Percentiles rank a stretch among this genome's conserved stretches.
phyloP scores from a whole-genome alignment of 805 yeast genomes.

The Nakazawaea wickerhamii region DNA sequence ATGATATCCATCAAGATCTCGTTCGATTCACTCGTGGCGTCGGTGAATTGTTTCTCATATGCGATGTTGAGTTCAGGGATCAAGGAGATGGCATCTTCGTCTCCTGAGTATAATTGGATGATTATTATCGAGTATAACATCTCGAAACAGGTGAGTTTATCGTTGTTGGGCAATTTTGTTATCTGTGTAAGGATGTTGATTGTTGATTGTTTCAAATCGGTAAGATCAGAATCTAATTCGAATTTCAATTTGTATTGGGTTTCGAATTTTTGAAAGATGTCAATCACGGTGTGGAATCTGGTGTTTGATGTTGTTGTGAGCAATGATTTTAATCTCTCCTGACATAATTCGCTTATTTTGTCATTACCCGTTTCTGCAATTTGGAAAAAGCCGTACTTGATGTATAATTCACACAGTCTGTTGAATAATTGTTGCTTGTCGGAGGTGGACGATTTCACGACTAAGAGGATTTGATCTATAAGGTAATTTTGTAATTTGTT shows the following conservation, averaged over 20 bases:
- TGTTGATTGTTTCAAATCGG: slow-evolving; percentile 41
- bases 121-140: slow-evolving; percentile 70
- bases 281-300: slow-evolving; percentile 13
- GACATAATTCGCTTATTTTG: slow-evolving; percentile 38
- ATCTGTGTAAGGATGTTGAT: slow-evolving; percentile 42
- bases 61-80: slow-evolving; percentile 67
- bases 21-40: slow-evolving; percentile 29
- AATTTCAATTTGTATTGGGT: slow-evolving; percentile 16
- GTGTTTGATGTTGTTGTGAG: slow-evolving; percentile 33
- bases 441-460: slow-evolving; percentile 4
- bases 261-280: slow-evolving; percentile 16
- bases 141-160: slow-evolving; percentile 53
- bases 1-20: slow-evolving; percentile 41
- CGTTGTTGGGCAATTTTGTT: slow-evolving; percentile 18
- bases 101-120: slow-evolving; percentile 73
- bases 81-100: slow-evolving; percentile 67
- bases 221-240: slow-evolving; percentile 56
- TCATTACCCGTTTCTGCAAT: slow-evolving; percentile 17
- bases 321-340: slow-evolving; percentile 64
- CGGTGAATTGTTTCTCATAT: slow-evolving; percentile 38
- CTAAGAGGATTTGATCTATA: slow-evolving; percentile 7
- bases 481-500: slow-evolving; percentile 2
- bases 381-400: slow-evolving; percentile 32
- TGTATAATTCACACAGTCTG: slow-evolving; percentile 5
- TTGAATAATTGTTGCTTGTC: slow-evolving; percentile 18